phyloP scores from a whole-genome alignment of 164 flowering plant species.

The Annona cherimola region DNA sequence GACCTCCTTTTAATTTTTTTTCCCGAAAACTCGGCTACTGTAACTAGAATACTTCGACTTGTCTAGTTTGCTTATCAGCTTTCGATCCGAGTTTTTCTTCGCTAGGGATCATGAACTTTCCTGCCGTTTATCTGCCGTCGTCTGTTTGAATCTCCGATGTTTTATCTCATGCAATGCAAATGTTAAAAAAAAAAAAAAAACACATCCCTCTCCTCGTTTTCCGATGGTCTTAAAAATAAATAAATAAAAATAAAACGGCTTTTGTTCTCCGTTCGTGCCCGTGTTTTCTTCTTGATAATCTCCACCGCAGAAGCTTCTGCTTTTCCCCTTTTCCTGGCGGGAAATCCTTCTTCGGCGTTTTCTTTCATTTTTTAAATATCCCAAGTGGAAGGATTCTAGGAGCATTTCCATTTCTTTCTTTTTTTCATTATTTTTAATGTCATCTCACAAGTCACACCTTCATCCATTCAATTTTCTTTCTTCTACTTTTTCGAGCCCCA shows the following conservation, averaged over 20 bases:
- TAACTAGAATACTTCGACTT: neutral
- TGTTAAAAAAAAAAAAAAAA: too few species aligned
- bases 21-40: neutral
- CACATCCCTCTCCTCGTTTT: neutral
- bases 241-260: neutral
- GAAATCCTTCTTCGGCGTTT: neutral
- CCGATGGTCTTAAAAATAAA: neutral
- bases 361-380: neutral
- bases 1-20: neutral
- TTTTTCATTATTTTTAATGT: neutral
- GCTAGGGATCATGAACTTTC: neutral
- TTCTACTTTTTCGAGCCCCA: conserved; percentile 10
- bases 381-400: conserved; percentile 10
- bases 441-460: neutral
- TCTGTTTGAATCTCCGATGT: neutral
- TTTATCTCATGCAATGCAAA: neutral
- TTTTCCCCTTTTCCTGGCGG: neutral
- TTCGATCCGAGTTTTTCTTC: neutral
- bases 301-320: neutral
- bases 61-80: neutral
- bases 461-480: neutral
- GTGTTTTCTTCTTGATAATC: neutral
- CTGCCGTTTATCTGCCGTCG: neutral
- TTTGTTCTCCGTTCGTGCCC: neutral
- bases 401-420: neutral